Base-by-base conservation (phyloP, 116 monocot species). In the Trichopus zeylanicus region DNA sequence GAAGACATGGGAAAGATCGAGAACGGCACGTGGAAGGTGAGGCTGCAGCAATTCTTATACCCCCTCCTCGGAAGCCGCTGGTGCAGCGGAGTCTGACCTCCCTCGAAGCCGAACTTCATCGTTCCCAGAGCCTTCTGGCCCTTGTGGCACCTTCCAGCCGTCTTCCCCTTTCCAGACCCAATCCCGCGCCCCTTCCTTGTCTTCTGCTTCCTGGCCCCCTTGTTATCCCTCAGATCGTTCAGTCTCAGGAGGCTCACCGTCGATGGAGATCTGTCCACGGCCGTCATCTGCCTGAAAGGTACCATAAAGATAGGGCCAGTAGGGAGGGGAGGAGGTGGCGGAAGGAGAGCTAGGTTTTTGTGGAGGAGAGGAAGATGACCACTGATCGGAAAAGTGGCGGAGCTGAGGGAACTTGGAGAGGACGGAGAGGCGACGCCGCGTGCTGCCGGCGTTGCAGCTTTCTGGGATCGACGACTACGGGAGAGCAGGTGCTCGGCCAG, bases 131-230 rank as follows among this genome's bases (percentile, higher is more conserved):
- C 98, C 65, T 84, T 91, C 78, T 97, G 95, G 7, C 95, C 95
- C 65, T 95, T 95, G 62, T 95, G 95, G 4, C 95, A 90, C 35
- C 83, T 72, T 25, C 95, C 95, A 0, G 84, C 95, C 7, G 90
- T 95, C 74, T 95, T 95, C 35, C 95, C 95, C 60, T 74, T 83
- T 6, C 95, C 95, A 18, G 90, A 95, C 33, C 94, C 94, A 62
- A 95, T 95, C 21, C 94, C 94, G 29, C 90, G 51, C 23, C 94
- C 94, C 66, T 89, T 89, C 29, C 94, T 61, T 67, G 29, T 89
- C 86, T 86, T 89, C 80, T 95, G 72, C 56, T 95, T 66, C 76
- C 69, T 70, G 51, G 86, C 54, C 51, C 90, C 90, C n/a, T 70
- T 66, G 38, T 88, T 85, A 46, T 88, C 86, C 69, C 81, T 73